Evolutionary conservation across 2,329 filamentous ascomycete species (phyloP).

Genomic region (Claviceps quebecensis): DNA sequence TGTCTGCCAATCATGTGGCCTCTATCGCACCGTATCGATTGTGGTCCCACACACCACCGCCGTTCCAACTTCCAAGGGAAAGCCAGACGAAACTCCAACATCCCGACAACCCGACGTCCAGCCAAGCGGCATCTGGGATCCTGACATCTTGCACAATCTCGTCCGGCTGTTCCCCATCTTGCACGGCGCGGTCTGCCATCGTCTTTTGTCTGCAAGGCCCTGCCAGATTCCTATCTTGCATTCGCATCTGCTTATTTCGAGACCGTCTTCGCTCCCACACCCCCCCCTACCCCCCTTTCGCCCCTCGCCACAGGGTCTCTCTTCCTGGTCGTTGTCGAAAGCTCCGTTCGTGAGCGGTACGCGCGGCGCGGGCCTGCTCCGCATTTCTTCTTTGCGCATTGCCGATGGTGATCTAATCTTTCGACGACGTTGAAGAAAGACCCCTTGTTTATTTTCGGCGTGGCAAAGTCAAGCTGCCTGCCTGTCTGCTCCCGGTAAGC

Average conservation of each 20-base stretch:
- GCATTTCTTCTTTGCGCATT: background rate
- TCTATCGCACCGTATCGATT: constrained; percentile 10
- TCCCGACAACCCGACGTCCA: constrained; percentile 1
- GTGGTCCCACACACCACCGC: constrained; percentile 4
- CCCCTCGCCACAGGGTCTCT: background rate
- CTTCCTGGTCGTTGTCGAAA: constrained; percentile 2
- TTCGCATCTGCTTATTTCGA: constrained; percentile 2
- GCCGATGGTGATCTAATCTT: constrained; percentile 8
- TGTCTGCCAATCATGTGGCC: constrained; percentile 21
- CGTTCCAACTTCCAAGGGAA: background rate
- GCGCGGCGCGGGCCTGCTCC: constrained; percentile 13
- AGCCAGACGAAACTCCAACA: background rate
- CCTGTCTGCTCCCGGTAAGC: constrained; percentile 6
- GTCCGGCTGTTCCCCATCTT: background rate
- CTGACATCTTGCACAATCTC: constrained; percentile 13
- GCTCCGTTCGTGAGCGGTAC: constrained; percentile 16
- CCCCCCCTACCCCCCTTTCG: background rate
- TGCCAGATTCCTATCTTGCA: constrained; percentile 10
- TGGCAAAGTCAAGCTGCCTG: constrained; percentile 6
- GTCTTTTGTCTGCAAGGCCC: constrained; percentile 8
- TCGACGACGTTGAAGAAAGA: background rate
- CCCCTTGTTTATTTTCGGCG: constrained; percentile 3
- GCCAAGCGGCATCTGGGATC: background rate
- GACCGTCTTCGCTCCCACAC: constrained; percentile 7
- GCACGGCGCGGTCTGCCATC: constrained; percentile 1